These are phyloP conservation scores for Babesia sp. DNA, from an alignment of 169 alveolate genomes.

Conservation along the genomic window DNA sequence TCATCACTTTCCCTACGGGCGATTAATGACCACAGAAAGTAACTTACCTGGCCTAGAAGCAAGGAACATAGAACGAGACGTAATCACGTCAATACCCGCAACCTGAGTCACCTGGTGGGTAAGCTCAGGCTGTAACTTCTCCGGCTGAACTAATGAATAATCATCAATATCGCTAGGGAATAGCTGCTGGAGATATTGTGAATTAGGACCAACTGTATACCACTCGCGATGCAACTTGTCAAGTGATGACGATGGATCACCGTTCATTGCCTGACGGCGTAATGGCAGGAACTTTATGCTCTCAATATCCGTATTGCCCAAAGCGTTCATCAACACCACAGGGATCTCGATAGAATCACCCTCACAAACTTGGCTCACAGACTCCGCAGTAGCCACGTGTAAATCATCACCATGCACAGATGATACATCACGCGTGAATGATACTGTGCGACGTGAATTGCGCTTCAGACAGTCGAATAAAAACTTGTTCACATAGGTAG, in stretches of 20 bases:
- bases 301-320: slow-evolving; percentile 53
- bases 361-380: slow-evolving; percentile 59
- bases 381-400: slow-evolving; percentile 44
- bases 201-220: slow-evolving; percentile 67
- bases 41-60: slow-evolving; percentile 50
- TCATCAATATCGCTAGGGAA: slow-evolving; percentile 61
- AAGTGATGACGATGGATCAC: slow-evolving; percentile 26
- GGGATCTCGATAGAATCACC: slow-evolving; percentile 68
- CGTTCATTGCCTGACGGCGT: slow-evolving; percentile 11
- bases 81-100: slow-evolving; percentile 66
- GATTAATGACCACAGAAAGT: neutral
- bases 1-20: slow-evolving; percentile 31
- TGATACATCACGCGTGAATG: slow-evolving; percentile 61
- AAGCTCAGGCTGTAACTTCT: slow-evolving; percentile 55
- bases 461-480: slow-evolving; percentile 56
- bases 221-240: slow-evolving; percentile 67
- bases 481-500: slow-evolving; percentile 49
- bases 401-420: slow-evolving; percentile 59
- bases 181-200: slow-evolving; percentile 62
- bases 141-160: slow-evolving; percentile 53
- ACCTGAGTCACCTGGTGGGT: slow-evolving; percentile 61
- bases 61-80: slow-evolving; percentile 41
- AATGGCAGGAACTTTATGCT: slow-evolving; percentile 55
- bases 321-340: slow-evolving; percentile 56
- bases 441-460: slow-evolving; percentile 32